Percentiles rank a stretch among this genome's conserved stretches.
phyloP scores from a whole-genome alignment of 2,329 filamentous ascomycete species.

The Cladosporium sp. region DNA sequence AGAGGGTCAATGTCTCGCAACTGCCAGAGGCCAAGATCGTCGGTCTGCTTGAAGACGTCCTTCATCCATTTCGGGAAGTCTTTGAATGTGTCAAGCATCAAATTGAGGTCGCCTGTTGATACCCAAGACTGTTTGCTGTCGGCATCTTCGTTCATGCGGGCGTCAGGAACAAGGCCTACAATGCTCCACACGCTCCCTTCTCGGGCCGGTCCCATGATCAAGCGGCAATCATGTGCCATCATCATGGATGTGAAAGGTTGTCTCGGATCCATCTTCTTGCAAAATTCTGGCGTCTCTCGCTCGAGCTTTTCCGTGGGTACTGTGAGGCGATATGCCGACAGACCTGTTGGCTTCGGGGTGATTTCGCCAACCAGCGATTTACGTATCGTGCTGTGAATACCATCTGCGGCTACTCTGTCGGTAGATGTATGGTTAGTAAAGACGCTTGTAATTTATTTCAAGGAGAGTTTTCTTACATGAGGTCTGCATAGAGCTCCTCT shows the following conservation, averaged over 20 bases:
- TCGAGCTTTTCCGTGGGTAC: slow-evolving; percentile 29
- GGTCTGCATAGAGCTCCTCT: slow-evolving; percentile 31
- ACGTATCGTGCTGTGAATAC: slow-evolving; percentile 34
- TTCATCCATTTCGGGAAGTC: slow-evolving; percentile 46
- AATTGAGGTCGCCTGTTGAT: slow-evolving; percentile 38
- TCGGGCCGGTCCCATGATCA: slow-evolving; percentile 50
- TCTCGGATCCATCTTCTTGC: slow-evolving; percentile 34
- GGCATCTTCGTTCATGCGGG: slow-evolving; percentile 41
- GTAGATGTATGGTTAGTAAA: not conserved
- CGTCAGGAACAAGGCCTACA: slow-evolving; percentile 46
- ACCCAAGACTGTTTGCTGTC: slow-evolving; percentile 43
- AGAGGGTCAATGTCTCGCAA: slow-evolving; percentile 47
- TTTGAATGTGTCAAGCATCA: slow-evolving; percentile 43
- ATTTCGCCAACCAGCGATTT: slow-evolving; percentile 27
- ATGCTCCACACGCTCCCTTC: slow-evolving; percentile 45
- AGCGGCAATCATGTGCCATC: slow-evolving; percentile 40
- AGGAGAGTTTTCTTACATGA: slow-evolving; percentile 27
- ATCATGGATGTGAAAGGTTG: slow-evolving; percentile 49
- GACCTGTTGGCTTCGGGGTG: slow-evolving; percentile 37
- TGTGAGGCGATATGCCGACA: slow-evolving; percentile 44
- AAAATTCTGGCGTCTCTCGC: slow-evolving; percentile 25
- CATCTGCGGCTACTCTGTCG: slow-evolving; percentile 39
- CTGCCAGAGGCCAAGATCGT: slow-evolving; percentile 47
- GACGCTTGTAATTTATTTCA: not conserved
- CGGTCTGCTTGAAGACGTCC: slow-evolving; percentile 34